Evolutionary conservation across 148 eudicot genomes (phyloP), one percentile per base, ranked within the genome.

Genomic region (Vaccinium corymbosum): DNA sequence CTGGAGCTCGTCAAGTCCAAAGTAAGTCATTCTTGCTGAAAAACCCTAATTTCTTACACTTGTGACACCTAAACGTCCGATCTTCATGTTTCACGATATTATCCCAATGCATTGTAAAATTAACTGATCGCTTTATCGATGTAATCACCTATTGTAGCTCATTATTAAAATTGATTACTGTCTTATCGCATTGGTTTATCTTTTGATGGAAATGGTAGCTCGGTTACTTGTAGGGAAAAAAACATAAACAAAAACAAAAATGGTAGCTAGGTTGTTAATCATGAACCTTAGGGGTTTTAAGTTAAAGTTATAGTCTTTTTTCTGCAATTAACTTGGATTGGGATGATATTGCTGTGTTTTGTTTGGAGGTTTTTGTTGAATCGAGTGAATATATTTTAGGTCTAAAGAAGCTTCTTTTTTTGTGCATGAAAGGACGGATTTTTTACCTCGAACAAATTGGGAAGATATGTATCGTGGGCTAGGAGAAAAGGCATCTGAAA

Each of bases 1-100:
- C 53, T 74, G 2, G 35, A 56, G 83, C 83, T 85, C 89, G 82
- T 88, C 86, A 70, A 82, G 88, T 87, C 87, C 83, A 85, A 89
- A 88, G 92, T 89, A 80, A 84, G 90, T 89, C 83, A 25, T 74
- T 79, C 66, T 19, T 25, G 20, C 9, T 22, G 46, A 42, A 68
- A 81, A 68, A 7, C 83, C 83, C 87, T 46, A 2, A 70, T 46
- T 85, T 80, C 53, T 11, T 11, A 12, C 25, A 29, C 6, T 19
- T 17, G 25, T 51, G 15, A 1, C 86, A 16, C 46, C 64, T 53
- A 35, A 52, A 68, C 35, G 48, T 66, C 15, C 42, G 57, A 75
- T 57, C 81, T 49, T 64, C 19, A 7, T 2, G 7, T 84, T 46
- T 59, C 64, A 15, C 51, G 62, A 15, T n/a, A 50, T 51, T 29